phyloP scores from a whole-genome alignment of 768 basidiomycete species.

The Termitomyces heimii region DNA sequence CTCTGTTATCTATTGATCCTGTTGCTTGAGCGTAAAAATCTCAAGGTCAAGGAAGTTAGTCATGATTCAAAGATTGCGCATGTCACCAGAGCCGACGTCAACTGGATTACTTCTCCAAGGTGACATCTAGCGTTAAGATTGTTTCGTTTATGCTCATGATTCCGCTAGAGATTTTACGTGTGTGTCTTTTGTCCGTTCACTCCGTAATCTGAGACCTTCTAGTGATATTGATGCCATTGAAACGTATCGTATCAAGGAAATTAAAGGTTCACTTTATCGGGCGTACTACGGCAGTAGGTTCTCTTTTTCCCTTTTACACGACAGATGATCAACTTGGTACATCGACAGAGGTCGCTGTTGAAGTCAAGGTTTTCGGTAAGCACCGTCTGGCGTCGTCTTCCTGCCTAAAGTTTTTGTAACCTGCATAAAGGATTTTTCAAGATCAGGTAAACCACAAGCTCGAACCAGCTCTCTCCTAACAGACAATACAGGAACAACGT shows the following conservation, averaged over 20 bases:
- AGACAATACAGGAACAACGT: conserved; percentile 38
- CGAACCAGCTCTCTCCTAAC: neutral
- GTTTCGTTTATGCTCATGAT: neutral
- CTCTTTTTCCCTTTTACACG: neutral
- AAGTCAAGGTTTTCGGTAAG: conserved; percentile 71
- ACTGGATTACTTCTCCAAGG: conserved; percentile 77
- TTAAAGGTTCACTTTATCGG: conserved; percentile 46
- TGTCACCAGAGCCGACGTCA: conserved; percentile 69
- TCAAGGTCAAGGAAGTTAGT: conserved; percentile 69
- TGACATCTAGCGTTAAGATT: conserved; percentile 11
- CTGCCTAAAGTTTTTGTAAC: neutral
- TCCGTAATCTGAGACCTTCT: conserved; percentile 7
- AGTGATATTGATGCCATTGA: conserved; percentile 77
- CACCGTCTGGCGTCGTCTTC: neutral
- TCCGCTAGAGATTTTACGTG: conserved; percentile 67
- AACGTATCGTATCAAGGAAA: conserved; percentile 66
- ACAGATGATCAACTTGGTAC: neutral
- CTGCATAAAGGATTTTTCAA: conserved; percentile 66
- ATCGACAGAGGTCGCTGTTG: conserved; percentile 50
- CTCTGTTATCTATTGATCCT: neutral
- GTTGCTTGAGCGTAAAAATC: neutral
- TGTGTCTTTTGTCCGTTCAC: conserved; percentile 15
- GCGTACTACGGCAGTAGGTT: conserved; percentile 71
- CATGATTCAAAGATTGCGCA: conserved; percentile 74
- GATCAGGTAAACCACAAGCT: conserved; percentile 40